Conservation (phyloP, 1,284 basidiomycete species). For the Moesziomyces globuligerus region DNA sequence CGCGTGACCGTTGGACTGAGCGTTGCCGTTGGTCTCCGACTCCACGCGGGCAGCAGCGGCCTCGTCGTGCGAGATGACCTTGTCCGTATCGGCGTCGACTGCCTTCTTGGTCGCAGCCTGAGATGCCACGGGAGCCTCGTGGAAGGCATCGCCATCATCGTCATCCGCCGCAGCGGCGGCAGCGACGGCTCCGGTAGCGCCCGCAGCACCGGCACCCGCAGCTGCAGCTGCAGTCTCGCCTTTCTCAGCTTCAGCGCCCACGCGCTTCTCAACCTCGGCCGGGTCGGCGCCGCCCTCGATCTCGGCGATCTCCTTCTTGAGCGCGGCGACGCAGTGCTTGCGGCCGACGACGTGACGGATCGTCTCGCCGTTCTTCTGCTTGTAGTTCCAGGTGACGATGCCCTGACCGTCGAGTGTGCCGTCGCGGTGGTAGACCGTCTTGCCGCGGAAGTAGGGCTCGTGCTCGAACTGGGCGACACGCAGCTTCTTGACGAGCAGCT, state of each 20-base stretch:
- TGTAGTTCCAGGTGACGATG: constrained; percentile 61
- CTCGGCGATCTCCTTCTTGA: constrained; percentile 58
- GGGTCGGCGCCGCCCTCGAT: constrained; percentile 44
- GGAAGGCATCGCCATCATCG: constrained; percentile 29
- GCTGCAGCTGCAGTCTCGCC: constrained; percentile 14
- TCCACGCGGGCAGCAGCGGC: constrained; percentile 27
- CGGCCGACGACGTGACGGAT: constrained; percentile 60
- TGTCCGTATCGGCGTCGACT: constrained; percentile 37
- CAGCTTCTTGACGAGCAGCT: constrained; percentile 63
- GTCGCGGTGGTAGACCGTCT: constrained; percentile 65
- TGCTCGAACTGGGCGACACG: constrained; percentile 65
- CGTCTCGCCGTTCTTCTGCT: constrained; percentile 58
- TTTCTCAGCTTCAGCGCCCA: constrained; percentile 24
- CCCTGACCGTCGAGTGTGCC: constrained; percentile 66
- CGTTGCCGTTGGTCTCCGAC: constrained; percentile 1
- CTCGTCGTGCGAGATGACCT: constrained; percentile 46
- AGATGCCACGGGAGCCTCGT: constrained; percentile 46
- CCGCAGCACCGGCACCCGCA: constrained; percentile 30
- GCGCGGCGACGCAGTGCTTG: constrained; percentile 40
- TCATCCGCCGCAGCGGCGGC: constrained; percentile 19
- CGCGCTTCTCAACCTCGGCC: constrained; percentile 27
- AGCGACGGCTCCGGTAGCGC: constrained; percentile 21
- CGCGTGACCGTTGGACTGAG: constrained; percentile 8
- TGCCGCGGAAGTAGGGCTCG: constrained; percentile 65
- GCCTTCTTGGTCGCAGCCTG: constrained; percentile 23